Evolutionary conservation across 805 yeast species (phyloP), one percentile per base, ranked within the genome.

Genomic region (Kazachstania psychrophila): DNA sequence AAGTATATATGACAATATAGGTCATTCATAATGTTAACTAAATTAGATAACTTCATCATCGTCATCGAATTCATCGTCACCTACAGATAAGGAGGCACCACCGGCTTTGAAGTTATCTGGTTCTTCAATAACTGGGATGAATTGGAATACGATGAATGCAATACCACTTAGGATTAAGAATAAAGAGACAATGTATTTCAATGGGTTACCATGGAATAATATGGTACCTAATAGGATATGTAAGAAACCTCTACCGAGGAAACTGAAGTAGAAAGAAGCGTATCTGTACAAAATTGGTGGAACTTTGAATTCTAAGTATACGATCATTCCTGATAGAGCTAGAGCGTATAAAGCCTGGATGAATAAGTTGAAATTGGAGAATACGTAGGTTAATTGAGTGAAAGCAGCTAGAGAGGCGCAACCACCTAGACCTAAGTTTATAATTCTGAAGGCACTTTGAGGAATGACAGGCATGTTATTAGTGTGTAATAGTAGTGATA

Each of bases 61-160:
- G 25, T 45, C 47, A 31, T 42, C 48, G 25, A 46, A 47, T 33
- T 61, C 68, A 26, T 62, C 66, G 15, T 58, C 65, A 19, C 60
- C 66, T 23, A 55, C 56, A 14, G 58, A 56, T 13, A 58, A 46
- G 13, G 61, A 57, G 27, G 56, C 66, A n/a, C 67, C 66, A 29
- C 66, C 77, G 26, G 69, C 62, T 50, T 71, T 81, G 83, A 86
- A 84, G 61, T 80, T 84, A 39, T 73, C 81, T 14, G 95, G 96
- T 20, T 87, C 80, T 36, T 82, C 78, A 28, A 84, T 65, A 42
- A 81, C 72, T 14, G 88, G 86, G 19, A 82, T 59, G 34, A 80
- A 79, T 58, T 85, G 92, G 50, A 85, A 68, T 1, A 61, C 73
- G 33, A 70, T 54, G 58, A 68, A 85, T 3, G 60, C 71, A 16